Evolutionary conservation across 2,329 filamentous ascomycete genomes (phyloP), one percentile per base, ranked within the genome.

Genomic region (Claviceps paspali): DNA sequence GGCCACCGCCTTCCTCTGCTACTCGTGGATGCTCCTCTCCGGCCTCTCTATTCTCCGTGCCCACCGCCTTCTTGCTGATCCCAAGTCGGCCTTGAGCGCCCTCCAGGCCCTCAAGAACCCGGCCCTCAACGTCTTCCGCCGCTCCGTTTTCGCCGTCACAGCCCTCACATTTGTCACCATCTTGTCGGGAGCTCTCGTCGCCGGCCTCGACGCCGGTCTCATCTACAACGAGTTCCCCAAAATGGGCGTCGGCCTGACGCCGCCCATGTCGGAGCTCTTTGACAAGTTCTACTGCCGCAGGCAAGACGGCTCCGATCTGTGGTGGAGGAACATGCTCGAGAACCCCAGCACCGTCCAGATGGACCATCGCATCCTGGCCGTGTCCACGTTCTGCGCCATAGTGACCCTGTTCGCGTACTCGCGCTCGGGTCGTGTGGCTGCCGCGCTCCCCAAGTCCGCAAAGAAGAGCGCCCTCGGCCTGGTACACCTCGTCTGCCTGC

Each of bases 161-260:
- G 65, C 68, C 3, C 72, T 98, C 19, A 77, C 93, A 48, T 96
- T 94, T 61, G 67, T 72, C 24, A 98, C 91, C 4, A 86, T 83
- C 52, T 83, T 98, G 73, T 95, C 91, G 4, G 91, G 88, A 38
- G 88, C 79, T 5, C 72, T 98, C 2, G 91, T 98, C 23, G 91
- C 91, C 6, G 91, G 91, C 23, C 77, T 98, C 11, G 91, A 98
- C 54, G 91, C 91, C 7, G 91, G 91, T 7, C 69, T 98, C 39
- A 96, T 98, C 60, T 98, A 98, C 68, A 98, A 98, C 57, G 86
- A 98, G 59, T 96, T 98, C 57, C 91, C 91, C 6, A 83, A 73
- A 60, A 98, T 98, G 91, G 91, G 91, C 7, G 60, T 75, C 3
- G 85, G 86, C 9, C 64, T 93, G 17, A 70, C 84, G 1, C 88